Conservation (phyloP, 2,329 filamentous ascomycete species). For the Ophiognomonia clavigignenti-juglandacearum region DNA sequence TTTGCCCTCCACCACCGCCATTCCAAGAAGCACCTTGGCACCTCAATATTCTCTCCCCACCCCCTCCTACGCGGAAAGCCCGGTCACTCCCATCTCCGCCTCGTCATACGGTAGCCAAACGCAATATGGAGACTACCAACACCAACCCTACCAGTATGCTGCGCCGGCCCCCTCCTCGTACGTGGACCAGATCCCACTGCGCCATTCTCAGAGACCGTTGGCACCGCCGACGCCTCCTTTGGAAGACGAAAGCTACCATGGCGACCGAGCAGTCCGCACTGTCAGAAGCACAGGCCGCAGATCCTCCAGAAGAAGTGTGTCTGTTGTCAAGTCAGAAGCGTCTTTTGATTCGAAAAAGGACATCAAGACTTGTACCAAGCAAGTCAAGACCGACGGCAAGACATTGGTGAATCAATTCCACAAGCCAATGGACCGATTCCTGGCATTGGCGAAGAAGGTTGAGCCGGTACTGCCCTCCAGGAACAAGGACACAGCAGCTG, state of each 20-base stretch:
- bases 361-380: constrained; percentile 12
- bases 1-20: constrained; percentile 27
- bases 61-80: constrained; percentile 37
- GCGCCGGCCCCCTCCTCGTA: constrained; percentile 21
- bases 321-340: constrained; percentile 18
- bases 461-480: background rate
- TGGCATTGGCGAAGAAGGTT: constrained; percentile 3
- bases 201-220: constrained; percentile 2
- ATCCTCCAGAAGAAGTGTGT: constrained; percentile 31
- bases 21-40: constrained; percentile 39
- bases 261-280: constrained; percentile 23
- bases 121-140: constrained; percentile 37
- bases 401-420: constrained; percentile 7
- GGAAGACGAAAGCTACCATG: constrained; percentile 20
- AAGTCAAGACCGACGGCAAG: constrained; percentile 12
- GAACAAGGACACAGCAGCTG: background rate
- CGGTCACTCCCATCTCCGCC: constrained; percentile 36
- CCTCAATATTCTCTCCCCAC: constrained; percentile 42
- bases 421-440: constrained; percentile 9
- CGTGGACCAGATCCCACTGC: constrained; percentile 22
- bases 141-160: constrained; percentile 31
- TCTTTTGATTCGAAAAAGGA: constrained; percentile 3
- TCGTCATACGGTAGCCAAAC: constrained; percentile 38
- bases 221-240: constrained; percentile 24
- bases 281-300: constrained; percentile 26